Percentiles rank a stretch among this genome's conserved stretches.
Evolutionary conservation across 306 rosid genomes (phyloP).

Genomic region (Vachellia pachyceras): DNA sequence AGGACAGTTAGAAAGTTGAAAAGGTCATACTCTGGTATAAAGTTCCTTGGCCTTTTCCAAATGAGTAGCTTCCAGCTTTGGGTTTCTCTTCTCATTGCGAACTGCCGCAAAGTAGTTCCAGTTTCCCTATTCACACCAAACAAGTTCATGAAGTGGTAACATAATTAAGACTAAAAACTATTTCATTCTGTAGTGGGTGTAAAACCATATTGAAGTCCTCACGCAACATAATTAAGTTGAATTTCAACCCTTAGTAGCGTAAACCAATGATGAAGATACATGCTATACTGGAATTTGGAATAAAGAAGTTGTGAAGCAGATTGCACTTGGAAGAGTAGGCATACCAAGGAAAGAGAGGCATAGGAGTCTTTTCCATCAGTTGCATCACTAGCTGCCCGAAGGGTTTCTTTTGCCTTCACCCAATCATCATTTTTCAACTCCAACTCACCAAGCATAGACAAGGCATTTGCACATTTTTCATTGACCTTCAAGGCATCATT

Average conservation of each 20-base stretch:
- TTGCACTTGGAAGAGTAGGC: conserved; percentile 37
- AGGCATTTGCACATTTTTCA: conserved; percentile 88
- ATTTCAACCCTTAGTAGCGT: neutral
- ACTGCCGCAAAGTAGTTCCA: conserved; percentile 99
- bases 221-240: neutral
- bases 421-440: conserved; percentile 97
- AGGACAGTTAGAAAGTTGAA: conserved; percentile 26
- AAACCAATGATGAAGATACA: conserved; percentile 1
- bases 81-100: conserved; percentile 97
- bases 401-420: conserved; percentile 99
- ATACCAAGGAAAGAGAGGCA: conserved; percentile 89
- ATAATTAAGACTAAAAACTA: neutral
- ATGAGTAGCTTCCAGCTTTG: conserved; percentile 99
- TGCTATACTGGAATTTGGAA: conserved; percentile 22
- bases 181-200: conserved; percentile 4
- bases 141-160: conserved; percentile 37
- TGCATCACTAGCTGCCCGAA: conserved; percentile 93
- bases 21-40: conserved; percentile 66
- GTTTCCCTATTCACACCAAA: conserved; percentile 75
- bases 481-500: conserved; percentile 93
- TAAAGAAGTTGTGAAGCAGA: conserved; percentile 37
- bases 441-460: conserved; percentile 97
- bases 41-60: conserved; percentile 98
- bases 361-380: conserved; percentile 96
- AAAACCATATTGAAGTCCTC: conserved; percentile 15